These are phyloP conservation scores for Phaseolus lunatus DNA, from an alignment of 306 rosid genomes.

Conservation along the genomic window DNA sequence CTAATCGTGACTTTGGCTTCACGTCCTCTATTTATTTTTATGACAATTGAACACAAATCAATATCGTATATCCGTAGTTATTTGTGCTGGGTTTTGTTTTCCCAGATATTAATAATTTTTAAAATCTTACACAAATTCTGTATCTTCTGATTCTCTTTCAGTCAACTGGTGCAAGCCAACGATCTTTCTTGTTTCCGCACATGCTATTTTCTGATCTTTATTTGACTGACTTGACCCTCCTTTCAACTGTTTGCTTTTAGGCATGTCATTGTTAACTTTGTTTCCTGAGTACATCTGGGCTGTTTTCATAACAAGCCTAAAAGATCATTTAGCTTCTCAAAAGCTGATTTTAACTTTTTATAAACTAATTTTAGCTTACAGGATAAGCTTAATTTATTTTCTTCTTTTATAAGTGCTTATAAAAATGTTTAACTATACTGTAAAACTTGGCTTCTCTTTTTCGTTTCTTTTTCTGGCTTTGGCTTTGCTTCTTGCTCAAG, in stretches of 20 bases:
- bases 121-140: background rate
- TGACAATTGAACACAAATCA: conserved; percentile 1
- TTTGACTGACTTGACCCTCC: background rate
- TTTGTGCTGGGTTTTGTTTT: conserved; percentile 10
- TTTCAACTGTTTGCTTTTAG: conserved; percentile 13
- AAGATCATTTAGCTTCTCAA: too few relatives aligned
- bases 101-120: background rate
- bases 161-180: background rate
- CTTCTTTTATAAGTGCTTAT: too few relatives aligned
- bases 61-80: background rate
- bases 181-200: background rate
- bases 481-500: background rate
- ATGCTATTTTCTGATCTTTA: background rate
- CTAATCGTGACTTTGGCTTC: conserved; percentile 4
- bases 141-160: background rate
- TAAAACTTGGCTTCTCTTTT: background rate
- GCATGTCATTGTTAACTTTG: background rate
- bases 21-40: background rate
- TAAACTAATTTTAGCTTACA: too few relatives aligned
- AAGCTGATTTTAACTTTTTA: too few relatives aligned
- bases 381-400: too few relatives aligned
- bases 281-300: background rate
- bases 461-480: background rate
- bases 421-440: background rate
- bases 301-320: background rate